These are phyloP conservation scores for Trapa bicornis DNA, from an alignment of 345 rosid genomes.

Conservation along the genomic window DNA sequence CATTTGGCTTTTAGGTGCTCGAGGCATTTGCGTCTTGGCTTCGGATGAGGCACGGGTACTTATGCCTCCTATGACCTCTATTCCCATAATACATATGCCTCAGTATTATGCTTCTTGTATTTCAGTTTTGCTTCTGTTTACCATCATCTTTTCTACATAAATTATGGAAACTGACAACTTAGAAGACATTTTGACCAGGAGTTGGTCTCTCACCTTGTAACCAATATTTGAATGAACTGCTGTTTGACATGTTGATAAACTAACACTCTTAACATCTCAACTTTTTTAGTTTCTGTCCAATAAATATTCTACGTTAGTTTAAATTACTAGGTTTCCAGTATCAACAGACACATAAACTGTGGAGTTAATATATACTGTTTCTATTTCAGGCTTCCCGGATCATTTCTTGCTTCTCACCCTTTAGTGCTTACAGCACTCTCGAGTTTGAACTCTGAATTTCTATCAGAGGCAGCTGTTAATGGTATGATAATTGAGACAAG, in stretches of 20 bases:
- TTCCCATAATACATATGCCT: too few species aligned
- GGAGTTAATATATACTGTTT: slow-evolving; percentile 11
- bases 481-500: slow-evolving; percentile 37
- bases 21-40: slow-evolving; percentile 99
- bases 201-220: not conserved
- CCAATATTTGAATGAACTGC: not conserved
- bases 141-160: not conserved
- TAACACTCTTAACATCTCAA: not conserved
- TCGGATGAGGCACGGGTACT: slow-evolving; percentile 81
- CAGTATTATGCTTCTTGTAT: too few species aligned
- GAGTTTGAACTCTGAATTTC: slow-evolving; percentile 71
- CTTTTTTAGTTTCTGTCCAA: not conserved
- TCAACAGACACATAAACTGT: not conserved
- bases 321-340: not conserved
- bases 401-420: slow-evolving; percentile 76
- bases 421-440: slow-evolving; percentile 82
- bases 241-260: not conserved
- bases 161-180: not conserved
- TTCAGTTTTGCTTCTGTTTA: not conserved
- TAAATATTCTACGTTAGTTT: not conserved
- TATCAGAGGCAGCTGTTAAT: slow-evolving; percentile 95
- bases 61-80: slow-evolving; percentile 4
- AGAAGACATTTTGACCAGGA: not conserved
- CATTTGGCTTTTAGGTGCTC: slow-evolving; percentile 58
- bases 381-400: slow-evolving; percentile 74